Base-by-base conservation (phyloP, 192 early-diverging fungal species). In the Coemansia sp. region DNA sequence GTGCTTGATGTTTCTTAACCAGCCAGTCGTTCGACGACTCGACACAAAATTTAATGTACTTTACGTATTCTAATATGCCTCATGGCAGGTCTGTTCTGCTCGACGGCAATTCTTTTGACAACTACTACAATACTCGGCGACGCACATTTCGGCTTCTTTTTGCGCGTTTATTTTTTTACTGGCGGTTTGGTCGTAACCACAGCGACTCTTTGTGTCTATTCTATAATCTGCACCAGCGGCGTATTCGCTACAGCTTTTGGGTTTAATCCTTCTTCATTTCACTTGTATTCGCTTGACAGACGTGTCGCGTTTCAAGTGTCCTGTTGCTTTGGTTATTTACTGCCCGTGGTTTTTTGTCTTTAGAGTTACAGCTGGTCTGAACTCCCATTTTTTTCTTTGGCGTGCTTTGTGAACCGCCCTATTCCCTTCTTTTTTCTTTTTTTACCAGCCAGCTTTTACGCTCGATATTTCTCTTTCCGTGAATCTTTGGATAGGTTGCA, bases 361-460 rank as follows among this genome's bases (percentile, higher is more conserved):
- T 45, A 45, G 41, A 43, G 41, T 45, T 45, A 45, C 41, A 45
- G 41, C 41, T 45, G 41, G 41, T 45, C 41, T 45, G 41, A 45
- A 45, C 41, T 45, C 41, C 32, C 32, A 9, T 9, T 35, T 35
- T 45, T n/a, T 9, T 35, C 9, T 45, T n/a, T 45, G 12, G 41
- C 41, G 41, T n/a, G 12, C 41, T 45, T 45, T 45, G 41, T 45
- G 41, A n/a, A n/a, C 41, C 16, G 14, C 41, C 41, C 41, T n/a
- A 45, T 3, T n/a, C 3, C 41, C 41, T n/a, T 45, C 41, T 43
- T 43, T 43, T n/a, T 10, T n/a, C 16, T 45, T 45, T 14, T 45
- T 45, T 45, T 45, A 35, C 32, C 32, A 35, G 32, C 32, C 32
- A 35, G 32, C 32, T 7, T 35, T 35, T 35, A 35, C 2, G 32